Percentiles rank a stretch among this genome's conserved stretches.
Conservation (phyloP, 1,284 basidiomycete species). For the Ganoderma multipileum region DNA sequence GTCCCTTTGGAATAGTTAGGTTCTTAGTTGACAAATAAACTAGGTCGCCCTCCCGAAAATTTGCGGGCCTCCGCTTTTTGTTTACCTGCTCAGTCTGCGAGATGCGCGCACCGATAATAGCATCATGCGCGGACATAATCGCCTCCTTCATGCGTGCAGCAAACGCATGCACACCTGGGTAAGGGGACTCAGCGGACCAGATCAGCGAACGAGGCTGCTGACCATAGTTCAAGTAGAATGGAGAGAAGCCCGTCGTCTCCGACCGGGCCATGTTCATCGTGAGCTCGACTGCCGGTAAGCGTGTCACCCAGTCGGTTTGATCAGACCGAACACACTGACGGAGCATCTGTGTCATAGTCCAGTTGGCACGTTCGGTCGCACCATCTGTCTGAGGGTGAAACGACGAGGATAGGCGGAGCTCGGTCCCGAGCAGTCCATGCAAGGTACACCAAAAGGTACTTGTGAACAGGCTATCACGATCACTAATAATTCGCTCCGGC, state of each 20-base stretch:
- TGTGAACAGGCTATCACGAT: not conserved
- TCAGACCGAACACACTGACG: not conserved
- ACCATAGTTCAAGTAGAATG: slow-evolving; percentile 37
- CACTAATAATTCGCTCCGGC: not conserved
- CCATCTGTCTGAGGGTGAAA: not conserved
- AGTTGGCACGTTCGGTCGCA: not conserved
- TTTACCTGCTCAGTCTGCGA: not conserved
- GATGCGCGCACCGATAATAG: not conserved
- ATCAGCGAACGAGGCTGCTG: slow-evolving; percentile 14
- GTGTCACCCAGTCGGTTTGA: not conserved
- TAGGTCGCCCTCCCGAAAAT: not conserved
- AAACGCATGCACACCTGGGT: slow-evolving; percentile 11
- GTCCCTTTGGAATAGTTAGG: not conserved
- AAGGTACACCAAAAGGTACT: slow-evolving; percentile 1
- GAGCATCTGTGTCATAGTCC: not conserved
- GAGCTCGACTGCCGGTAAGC: not conserved
- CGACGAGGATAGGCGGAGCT: not conserved
- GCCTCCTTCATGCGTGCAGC: not conserved
- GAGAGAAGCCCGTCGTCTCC: slow-evolving; percentile 42
- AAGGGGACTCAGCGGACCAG: slow-evolving; percentile 6
- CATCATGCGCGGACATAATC: too few species aligned
- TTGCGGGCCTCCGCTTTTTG: not conserved
- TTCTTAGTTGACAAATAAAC: not conserved
- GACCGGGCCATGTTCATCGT: slow-evolving; percentile 22
- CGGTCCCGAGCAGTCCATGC: slow-evolving; percentile 2